Base-by-base conservation (phyloP, 805 yeast genomes). In the Pichia scutulata region DNA sequence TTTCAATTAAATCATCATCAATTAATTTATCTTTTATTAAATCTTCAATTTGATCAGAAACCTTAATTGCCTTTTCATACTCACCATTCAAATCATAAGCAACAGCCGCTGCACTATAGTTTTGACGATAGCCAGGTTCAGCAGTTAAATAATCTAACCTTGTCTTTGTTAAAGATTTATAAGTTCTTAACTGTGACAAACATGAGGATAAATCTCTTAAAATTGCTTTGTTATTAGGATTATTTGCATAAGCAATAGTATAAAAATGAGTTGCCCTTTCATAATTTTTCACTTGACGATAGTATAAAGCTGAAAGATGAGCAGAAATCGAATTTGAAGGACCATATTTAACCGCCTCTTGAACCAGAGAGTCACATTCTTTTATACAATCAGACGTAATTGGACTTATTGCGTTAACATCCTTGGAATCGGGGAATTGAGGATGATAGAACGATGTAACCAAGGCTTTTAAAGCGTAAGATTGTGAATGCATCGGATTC, bases 101-200 rank as follows among this genome's bases (percentile, higher is more conserved):
- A 41, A 89, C 75, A 1, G 96, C 96, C 47, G 86, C 74, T 0
- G 84, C 83, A 1, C 95, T 86, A 96, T 97, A 90, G 62, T 88
- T 86, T 54, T 92, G 89, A 56, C 97, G 77, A 63, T 80, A 86
- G 0, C 95, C 95, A 12, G 93, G 81, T 58, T 78, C 83, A 24
- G 77, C 75, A 59, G 84, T 86, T 66, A 93, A 74, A 59, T 81
- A 82, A 39, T 74, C 73, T 52, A 78, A 80, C 59, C 97, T 77
- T 2, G 92, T 77, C 12, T 70, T 77, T 5, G 78, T 74, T 54
- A 85, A 74, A 23, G 74, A 74, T 57, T 77, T 78, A 63, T 72
- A 88, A 61, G 88, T 90, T 53, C 97, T 80, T 55, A 75, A 72
- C 60, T 93, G 98, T 26, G 86, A 71, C 61, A 90, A 92, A 68